Conservation (phyloP, 148 eudicot genomes). For the Rhododendron ovatum region DNA sequence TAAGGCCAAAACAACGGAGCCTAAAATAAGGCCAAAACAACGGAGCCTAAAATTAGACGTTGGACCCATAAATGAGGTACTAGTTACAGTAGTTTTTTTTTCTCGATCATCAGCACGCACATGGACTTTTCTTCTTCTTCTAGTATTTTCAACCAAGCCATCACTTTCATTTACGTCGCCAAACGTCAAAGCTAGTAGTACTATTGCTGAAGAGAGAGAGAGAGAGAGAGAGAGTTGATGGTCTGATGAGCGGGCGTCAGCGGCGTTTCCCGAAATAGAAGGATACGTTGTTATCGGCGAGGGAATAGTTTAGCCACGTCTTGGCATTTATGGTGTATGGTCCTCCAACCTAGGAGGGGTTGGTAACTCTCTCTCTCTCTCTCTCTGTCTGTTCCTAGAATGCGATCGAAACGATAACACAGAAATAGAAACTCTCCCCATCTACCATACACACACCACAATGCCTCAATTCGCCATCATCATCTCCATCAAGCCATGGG, state of each 20-base stretch:
- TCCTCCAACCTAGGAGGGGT: not conserved
- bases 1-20: too few relatives aligned
- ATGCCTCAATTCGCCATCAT: slow-evolving; percentile 5
- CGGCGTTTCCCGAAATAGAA: not conserved
- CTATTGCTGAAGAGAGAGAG: too few relatives aligned
- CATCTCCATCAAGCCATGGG: slow-evolving; percentile 13
- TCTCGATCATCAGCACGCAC: too few relatives aligned
- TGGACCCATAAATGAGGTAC: too few relatives aligned
- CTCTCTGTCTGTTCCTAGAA: not conserved
- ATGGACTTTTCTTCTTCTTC: not conserved
- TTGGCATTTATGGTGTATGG: not conserved
- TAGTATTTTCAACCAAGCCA: not conserved
- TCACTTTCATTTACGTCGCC: too few relatives aligned
- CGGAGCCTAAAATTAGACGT: too few relatives aligned
- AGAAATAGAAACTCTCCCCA: not conserved
- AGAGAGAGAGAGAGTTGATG: too few relatives aligned
- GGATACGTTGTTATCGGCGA: not conserved
- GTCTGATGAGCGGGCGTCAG: not conserved
- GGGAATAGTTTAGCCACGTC: not conserved
- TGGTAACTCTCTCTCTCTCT: not conserved
- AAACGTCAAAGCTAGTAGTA: too few relatives aligned
- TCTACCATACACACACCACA: not conserved
- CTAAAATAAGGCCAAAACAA: too few relatives aligned
- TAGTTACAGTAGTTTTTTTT: too few relatives aligned
- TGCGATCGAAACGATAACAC: not conserved